Percentiles rank a stretch among this genome's conserved stretches.
Conservation (phyloP, 2,329 filamentous ascomycete genomes). For the Coniochaeta prunicola region DNA sequence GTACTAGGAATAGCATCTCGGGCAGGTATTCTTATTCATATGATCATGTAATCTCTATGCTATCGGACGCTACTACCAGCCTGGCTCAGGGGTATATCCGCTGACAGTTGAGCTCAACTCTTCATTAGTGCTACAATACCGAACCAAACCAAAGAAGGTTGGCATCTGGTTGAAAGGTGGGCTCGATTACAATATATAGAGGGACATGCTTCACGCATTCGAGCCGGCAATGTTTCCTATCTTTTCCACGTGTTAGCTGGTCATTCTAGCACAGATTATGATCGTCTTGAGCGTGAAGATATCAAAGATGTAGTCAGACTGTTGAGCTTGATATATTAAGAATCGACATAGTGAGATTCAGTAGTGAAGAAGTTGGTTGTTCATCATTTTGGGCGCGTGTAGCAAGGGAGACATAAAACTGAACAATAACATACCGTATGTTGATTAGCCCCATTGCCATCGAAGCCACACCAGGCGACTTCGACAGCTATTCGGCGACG, state of each 20-base stretch:
- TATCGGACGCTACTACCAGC: too few species aligned
- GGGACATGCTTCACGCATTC: too few species aligned
- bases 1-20: too few species aligned
- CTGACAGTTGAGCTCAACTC: too few species aligned
- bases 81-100: too few species aligned
- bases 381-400: slow-evolving; percentile 44
- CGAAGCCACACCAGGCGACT: not conserved
- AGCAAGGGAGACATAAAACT: slow-evolving; percentile 7
- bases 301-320: slow-evolving; percentile 40
- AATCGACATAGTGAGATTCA: slow-evolving; percentile 50
- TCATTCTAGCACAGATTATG: not conserved
- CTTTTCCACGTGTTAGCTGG: not conserved
- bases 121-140: too few species aligned
- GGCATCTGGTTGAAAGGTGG: too few species aligned
- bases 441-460: not conserved
- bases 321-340: slow-evolving; percentile 55
- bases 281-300: not conserved
- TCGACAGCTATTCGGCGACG: not conserved
- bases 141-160: too few species aligned
- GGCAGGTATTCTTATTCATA: not conserved
- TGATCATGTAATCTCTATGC: not conserved
- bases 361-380: slow-evolving; percentile 53
- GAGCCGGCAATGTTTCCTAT: not conserved
- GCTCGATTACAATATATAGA: too few species aligned
- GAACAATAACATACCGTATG: not conserved